Evolutionary conservation across 352 stramenopile genomes (phyloP), one percentile per base, ranked within the genome.

Genomic region (Globisporangium barbulae): DNA sequence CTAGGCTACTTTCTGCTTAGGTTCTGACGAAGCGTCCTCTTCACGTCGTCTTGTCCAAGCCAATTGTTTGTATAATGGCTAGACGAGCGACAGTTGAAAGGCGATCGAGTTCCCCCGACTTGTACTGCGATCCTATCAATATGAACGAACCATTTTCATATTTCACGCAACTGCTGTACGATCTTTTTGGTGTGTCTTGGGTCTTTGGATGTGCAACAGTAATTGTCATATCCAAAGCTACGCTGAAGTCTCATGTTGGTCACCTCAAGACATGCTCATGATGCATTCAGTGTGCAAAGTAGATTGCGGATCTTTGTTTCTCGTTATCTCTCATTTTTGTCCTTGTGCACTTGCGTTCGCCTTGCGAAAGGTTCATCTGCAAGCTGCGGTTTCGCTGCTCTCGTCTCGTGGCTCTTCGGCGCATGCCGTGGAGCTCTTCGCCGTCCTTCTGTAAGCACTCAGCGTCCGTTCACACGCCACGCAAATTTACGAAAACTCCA

Each of bases 401-500:
- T 48, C 22, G 5, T 48, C 42, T 22, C 19, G 42, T 48, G 42
- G 6, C 42, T 48, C 42, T 10, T 3, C 6, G 19, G 42, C 10
- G 19, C 42, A 8, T 48, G 42, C 42, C 21, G 42, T 57, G 30
- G 9, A 57, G 50, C 50, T 35, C 50, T 42, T 30, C 30, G 13
- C 19, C 25, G 19, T 30, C 50, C 17, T 39, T 15, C 30, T 45
- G 52, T n/a, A 58, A 10, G 31, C 22, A 5, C 52, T 42, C 52
- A 31, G 31, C n/a, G 17, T 9, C 19, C 8, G 13, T 28, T 56
- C 30, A 55, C 50, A 48, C 9, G 17, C 21, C 30, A 44, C 6
- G 44, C 31, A 33, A 28, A 47, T 39, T 63, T 68, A 68, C 54
- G 56, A 62, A 39, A 68, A 68, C 57, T 68, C 63, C 54, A 68